phyloP scores from a whole-genome alignment of 164 flowering plant genomes.

The Macadamia integrifolia region DNA sequence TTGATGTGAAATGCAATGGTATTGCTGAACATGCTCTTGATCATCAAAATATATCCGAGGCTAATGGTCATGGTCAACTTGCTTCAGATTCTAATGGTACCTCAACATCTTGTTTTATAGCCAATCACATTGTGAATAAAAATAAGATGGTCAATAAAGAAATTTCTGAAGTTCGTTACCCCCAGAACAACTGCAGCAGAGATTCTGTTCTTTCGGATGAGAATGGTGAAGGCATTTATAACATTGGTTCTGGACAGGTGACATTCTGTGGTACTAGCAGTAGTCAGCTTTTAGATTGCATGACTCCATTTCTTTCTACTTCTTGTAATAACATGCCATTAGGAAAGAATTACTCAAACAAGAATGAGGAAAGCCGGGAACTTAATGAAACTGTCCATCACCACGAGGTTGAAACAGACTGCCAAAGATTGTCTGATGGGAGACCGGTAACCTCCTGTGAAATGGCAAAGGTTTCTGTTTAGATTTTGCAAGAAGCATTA shows the following conservation, averaged over 20 bases:
- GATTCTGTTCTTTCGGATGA: background rate
- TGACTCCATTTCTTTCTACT: background rate
- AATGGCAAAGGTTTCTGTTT: background rate
- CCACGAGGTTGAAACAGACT: background rate
- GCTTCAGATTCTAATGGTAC: background rate
- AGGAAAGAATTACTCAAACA: constrained; percentile 2
- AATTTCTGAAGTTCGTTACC: constrained; percentile 3
- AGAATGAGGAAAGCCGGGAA: background rate
- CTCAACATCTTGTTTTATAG: background rate
- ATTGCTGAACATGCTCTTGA: background rate
- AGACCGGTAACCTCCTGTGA: background rate
- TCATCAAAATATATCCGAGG: background rate
- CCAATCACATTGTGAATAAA: background rate
- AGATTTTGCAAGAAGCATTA: background rate
- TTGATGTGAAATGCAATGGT: background rate
- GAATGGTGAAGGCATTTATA: background rate
- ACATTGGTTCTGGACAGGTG: background rate
- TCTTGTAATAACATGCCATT: constrained; percentile 2
- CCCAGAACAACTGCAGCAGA: background rate
- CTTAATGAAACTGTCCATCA: background rate
- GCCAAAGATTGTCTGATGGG: background rate
- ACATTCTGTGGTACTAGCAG: background rate
- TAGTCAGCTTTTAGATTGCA: background rate
- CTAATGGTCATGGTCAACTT: constrained; percentile 1
- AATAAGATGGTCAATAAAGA: background rate